Conservation (phyloP, 1,284 basidiomycete genomes). For the Athelia psychrophila region DNA sequence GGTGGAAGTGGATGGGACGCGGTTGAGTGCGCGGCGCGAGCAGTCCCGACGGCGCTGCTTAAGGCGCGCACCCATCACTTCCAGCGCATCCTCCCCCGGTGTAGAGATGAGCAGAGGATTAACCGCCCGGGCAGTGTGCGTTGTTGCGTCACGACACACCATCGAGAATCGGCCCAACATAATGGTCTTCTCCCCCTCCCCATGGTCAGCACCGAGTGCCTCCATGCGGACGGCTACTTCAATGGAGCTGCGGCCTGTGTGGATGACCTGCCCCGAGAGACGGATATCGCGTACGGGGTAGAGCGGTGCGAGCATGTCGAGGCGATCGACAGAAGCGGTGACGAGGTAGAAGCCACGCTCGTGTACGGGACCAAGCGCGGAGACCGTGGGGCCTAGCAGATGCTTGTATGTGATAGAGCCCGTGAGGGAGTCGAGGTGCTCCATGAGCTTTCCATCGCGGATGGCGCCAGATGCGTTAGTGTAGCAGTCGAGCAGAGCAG, state of each 20-base stretch:
- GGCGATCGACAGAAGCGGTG: constrained; percentile 78
- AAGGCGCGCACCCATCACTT: constrained; percentile 61
- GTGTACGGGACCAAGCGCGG: constrained; percentile 47
- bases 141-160: constrained; percentile 75
- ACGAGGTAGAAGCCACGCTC: constrained; percentile 78
- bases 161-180: constrained; percentile 77
- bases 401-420: constrained; percentile 84
- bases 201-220: constrained; percentile 42
- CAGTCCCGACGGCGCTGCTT: constrained; percentile 37
- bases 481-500: constrained; percentile 60
- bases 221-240: constrained; percentile 85
- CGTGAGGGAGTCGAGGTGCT: constrained; percentile 79
- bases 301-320: constrained; percentile 62
- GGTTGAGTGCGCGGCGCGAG: constrained; percentile 58
- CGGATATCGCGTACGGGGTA: constrained; percentile 64
- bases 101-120: constrained; percentile 61
- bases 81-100: constrained; percentile 61
- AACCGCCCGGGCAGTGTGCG: constrained; percentile 63
- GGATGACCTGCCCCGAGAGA: constrained; percentile 78
- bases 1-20: constrained; percentile 66
- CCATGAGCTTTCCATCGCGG: constrained; percentile 69
- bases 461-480: constrained; percentile 70
- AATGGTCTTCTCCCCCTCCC: constrained; percentile 49
- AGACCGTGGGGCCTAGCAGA: constrained; percentile 62
- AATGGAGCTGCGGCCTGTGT: constrained; percentile 75